Percentiles rank a stretch among this genome's conserved stretches.
Conservation (phyloP, 768 basidiomycete genomes). For the Termitomyces sp. region DNA sequence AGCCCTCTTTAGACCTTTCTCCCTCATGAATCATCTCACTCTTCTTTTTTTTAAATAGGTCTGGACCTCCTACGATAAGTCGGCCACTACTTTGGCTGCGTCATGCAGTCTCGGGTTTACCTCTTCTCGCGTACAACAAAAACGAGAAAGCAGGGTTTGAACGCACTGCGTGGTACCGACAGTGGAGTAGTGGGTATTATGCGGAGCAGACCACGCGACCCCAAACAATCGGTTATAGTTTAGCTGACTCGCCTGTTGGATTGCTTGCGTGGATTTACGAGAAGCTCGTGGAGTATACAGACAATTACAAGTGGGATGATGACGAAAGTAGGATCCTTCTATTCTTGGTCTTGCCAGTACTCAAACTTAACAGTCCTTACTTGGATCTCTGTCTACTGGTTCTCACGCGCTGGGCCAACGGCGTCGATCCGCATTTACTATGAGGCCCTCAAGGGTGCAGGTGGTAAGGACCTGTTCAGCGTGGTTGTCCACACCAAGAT, state of each 20-base stretch:
- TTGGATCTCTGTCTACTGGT: conserved; percentile 60
- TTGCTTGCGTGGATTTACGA: conserved; percentile 52
- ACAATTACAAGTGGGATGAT: conserved; percentile 52
- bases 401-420: conserved; percentile 55
- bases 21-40: background rate
- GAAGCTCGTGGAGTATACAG: conserved; percentile 41
- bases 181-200: conserved; percentile 34
- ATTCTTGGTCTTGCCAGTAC: background rate
- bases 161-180: conserved; percentile 23
- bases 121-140: conserved; percentile 17
- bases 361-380: conserved; percentile 41
- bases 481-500: conserved; percentile 19
- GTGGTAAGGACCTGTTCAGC: conserved; percentile 1
- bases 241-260: conserved; percentile 56
- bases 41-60: conserved; percentile 14
- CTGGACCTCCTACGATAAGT: conserved; percentile 17
- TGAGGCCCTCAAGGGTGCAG: conserved; percentile 30
- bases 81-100: conserved; percentile 23
- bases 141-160: conserved; percentile 31
- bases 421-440: conserved; percentile 59
- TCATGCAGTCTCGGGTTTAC: conserved; percentile 20
- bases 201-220: conserved; percentile 41
- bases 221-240: conserved; percentile 49
- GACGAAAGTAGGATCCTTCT: conserved; percentile 44
- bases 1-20: background rate